Percentiles rank a stretch among this genome's conserved stretches.
Evolutionary conservation across 2,329 filamentous ascomycete species (phyloP).

Genomic region (Cladophialophora carrionii): DNA sequence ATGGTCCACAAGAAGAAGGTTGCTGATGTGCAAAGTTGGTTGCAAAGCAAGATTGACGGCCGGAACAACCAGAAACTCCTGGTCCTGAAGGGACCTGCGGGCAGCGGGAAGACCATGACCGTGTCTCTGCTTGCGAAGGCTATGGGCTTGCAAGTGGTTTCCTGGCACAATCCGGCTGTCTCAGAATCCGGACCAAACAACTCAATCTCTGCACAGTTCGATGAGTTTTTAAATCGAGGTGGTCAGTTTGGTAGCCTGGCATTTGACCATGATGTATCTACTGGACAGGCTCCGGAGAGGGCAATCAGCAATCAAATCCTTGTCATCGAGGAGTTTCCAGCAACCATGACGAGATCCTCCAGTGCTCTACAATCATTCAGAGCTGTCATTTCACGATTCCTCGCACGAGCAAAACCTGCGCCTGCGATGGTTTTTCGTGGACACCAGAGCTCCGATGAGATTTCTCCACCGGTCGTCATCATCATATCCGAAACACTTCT

Average conservation of each 20-base stretch:
- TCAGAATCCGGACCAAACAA: constrained; percentile 62
- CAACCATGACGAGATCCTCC: constrained; percentile 70
- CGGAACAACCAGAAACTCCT: constrained; percentile 68
- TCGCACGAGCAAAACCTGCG: constrained; percentile 68
- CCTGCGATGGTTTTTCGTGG: constrained; percentile 48
- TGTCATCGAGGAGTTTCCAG: constrained; percentile 80
- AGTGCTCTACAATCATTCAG: constrained; percentile 71
- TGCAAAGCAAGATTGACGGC: constrained; percentile 72
- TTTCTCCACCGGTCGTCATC: constrained; percentile 76
- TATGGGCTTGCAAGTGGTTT: constrained; percentile 75
- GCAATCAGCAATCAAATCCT: constrained; percentile 59
- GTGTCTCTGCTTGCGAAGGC: constrained; percentile 74
- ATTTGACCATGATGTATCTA: constrained; percentile 39
- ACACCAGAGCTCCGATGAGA: constrained; percentile 43
- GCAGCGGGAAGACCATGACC: constrained; percentile 90
- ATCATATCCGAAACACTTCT: constrained; percentile 89
- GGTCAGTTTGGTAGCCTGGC: constrained; percentile 78
- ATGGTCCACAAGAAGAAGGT: constrained; percentile 96
- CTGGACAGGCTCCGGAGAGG: constrained; percentile 15
- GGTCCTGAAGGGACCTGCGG: constrained; percentile 85
- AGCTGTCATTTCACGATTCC: constrained; percentile 71
- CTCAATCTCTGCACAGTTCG: constrained; percentile 79
- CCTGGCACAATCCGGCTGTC: constrained; percentile 84
- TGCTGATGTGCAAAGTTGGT: constrained; percentile 78
- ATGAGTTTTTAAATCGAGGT: constrained; percentile 84